Percentiles rank a stretch among this genome's conserved stretches.
phyloP scores from a whole-genome alignment of 163 green algal species.

The Prototheca wickerhamii region DNA sequence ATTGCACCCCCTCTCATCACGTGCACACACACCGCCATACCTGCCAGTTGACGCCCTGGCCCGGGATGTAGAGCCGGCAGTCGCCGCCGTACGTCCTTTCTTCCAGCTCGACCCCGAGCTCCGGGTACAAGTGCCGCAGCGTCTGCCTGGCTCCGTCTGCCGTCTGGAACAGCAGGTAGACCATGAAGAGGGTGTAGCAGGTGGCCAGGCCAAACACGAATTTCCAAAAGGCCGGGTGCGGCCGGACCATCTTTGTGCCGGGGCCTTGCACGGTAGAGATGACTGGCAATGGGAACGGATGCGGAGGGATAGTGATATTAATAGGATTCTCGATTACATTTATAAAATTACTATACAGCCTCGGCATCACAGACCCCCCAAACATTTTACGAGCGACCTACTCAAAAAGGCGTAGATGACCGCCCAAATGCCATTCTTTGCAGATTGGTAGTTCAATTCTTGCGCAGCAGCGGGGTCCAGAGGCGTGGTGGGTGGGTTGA shows the following conservation, averaged over 20 bases:
- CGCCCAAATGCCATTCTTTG: constrained; percentile 44
- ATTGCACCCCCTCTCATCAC: background rate
- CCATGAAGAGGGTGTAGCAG: constrained; percentile 72
- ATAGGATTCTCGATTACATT: background rate
- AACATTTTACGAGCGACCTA: constrained; percentile 9
- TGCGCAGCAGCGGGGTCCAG: constrained; percentile 15
- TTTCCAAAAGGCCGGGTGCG: constrained; percentile 80
- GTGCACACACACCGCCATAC: constrained; percentile 1
- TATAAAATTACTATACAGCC: background rate
- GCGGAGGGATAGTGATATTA: background rate
- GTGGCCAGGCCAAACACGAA: constrained; percentile 72
- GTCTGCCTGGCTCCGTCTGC: constrained; percentile 55
- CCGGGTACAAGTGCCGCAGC: constrained; percentile 53
- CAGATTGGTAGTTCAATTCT: constrained; percentile 22
- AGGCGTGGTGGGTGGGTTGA: constrained; percentile 18
- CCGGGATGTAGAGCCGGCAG: constrained; percentile 65
- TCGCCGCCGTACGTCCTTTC: constrained; percentile 66
- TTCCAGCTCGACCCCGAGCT: constrained; percentile 61
- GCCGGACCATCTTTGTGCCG: constrained; percentile 62
- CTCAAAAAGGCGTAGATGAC: constrained; percentile 48
- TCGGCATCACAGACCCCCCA: background rate
- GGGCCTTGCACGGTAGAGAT: constrained; percentile 72
- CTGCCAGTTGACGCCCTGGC: constrained; percentile 38
- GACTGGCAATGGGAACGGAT: constrained; percentile 17
- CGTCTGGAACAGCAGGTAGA: constrained; percentile 80